phyloP scores from a whole-genome alignment of 352 stramenopile genomes.

The Aphanomyces astaci region DNA sequence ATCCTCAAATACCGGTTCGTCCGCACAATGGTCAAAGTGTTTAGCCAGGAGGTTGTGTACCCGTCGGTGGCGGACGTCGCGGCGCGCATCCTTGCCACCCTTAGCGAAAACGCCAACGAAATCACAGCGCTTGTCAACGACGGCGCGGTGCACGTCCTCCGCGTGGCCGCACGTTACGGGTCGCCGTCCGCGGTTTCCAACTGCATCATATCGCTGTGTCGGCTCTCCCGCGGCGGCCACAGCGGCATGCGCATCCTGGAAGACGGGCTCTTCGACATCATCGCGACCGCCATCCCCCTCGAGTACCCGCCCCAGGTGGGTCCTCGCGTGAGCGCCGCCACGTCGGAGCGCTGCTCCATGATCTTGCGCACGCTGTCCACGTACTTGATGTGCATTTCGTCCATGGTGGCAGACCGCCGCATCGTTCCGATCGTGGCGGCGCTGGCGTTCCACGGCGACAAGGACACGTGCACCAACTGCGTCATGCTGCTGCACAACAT shows the following conservation, averaged over 20 bases:
- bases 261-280: constrained; percentile 53
- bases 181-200: constrained; percentile 31
- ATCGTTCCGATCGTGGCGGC: constrained; percentile 42
- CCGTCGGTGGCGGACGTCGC: constrained; percentile 44
- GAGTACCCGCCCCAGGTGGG: neutral
- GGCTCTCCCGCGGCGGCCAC: constrained; percentile 51
- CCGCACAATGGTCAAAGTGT: constrained; percentile 37
- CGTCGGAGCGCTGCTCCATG: constrained; percentile 54
- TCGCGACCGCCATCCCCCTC: constrained; percentile 33
- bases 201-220: constrained; percentile 56
- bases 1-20: constrained; percentile 55
- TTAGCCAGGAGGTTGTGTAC: constrained; percentile 28
- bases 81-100: constrained; percentile 52
- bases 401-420: constrained; percentile 44
- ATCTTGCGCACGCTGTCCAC: constrained; percentile 64
- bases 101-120: constrained; percentile 53
- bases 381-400: constrained; percentile 34
- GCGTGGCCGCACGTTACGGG: constrained; percentile 34
- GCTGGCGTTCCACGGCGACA: constrained; percentile 33
- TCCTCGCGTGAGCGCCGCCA: constrained; percentile 27
- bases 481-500: constrained; percentile 73
- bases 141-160: constrained; percentile 50
- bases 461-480: constrained; percentile 47
- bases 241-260: constrained; percentile 34
- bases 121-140: constrained; percentile 40